Evolutionary conservation across 257 asterid genomes (phyloP).

Genomic region (Solanum phureja): DNA sequence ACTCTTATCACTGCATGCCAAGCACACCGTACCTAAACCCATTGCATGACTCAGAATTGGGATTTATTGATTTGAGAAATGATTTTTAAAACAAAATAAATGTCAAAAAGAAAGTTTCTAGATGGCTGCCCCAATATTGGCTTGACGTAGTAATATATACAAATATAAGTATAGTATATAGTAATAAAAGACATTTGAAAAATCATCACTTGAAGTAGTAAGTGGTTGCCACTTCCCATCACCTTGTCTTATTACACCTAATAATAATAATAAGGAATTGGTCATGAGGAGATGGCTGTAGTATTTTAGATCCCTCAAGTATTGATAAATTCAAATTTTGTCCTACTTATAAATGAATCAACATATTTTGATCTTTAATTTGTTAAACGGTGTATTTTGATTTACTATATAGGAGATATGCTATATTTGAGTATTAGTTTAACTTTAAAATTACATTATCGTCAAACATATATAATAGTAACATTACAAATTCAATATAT

Average conservation of each 20-base stretch:
- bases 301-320: neutral
- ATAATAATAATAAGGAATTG: neutral
- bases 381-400: neutral
- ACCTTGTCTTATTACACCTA: neutral
- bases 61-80: neutral
- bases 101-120: neutral
- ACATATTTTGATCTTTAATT: neutral
- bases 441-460: neutral
- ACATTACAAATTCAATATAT: neutral
- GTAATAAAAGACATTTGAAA: neutral
- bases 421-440: neutral
- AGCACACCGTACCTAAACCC: neutral
- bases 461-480: neutral
- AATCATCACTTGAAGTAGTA: neutral
- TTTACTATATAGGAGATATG: neutral
- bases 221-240: neutral
- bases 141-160: neutral
- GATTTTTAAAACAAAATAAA: neutral
- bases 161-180: neutral
- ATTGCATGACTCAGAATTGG: neutral
- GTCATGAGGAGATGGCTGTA: neutral
- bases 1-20: neutral
- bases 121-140: neutral
- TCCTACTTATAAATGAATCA: neutral
- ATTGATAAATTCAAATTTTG: neutral